A percentile compares a stretch with the other conserved stretches of the same genome.
Conservation (phyloP, 495 filamentous ascomycete species). For the Penicillium manginii region DNA sequence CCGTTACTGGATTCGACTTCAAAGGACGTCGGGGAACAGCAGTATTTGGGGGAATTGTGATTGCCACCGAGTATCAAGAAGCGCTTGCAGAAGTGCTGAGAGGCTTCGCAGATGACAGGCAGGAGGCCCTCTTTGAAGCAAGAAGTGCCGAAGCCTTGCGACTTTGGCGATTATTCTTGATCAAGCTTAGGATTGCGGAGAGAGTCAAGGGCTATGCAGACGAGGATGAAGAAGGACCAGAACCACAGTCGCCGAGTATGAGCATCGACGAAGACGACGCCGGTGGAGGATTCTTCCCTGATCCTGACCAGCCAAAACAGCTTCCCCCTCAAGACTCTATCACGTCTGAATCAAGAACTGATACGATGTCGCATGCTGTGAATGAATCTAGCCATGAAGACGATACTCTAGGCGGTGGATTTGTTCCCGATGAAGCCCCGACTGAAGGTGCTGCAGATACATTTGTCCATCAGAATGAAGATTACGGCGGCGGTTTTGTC, state of each 20-base stretch:
- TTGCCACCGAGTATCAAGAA: constrained; percentile 70
- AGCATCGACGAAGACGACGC: constrained; percentile 32
- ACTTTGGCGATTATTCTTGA: constrained; percentile 77
- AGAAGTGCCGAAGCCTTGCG: constrained; percentile 61
- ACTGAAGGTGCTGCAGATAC: neutral
- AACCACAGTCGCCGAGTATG: constrained; percentile 23
- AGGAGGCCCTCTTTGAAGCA: constrained; percentile 58
- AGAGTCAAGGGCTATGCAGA: constrained; percentile 67
- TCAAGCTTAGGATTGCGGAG: constrained; percentile 76
- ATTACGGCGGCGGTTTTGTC: neutral
- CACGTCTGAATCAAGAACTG: neutral
- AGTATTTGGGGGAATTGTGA: constrained; percentile 72
- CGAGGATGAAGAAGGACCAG: constrained; percentile 49
- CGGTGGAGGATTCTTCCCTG: constrained; percentile 50
- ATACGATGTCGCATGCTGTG: neutral
- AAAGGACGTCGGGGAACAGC: constrained; percentile 81
- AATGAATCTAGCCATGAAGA: neutral
- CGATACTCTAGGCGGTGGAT: constrained; percentile 16
- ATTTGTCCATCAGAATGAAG: neutral
- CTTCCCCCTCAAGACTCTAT: constrained; percentile 13
- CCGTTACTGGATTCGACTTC: constrained; percentile 89
- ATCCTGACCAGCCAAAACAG: constrained; percentile 40
- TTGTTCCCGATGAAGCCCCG: constrained; percentile 26
- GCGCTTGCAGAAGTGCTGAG: constrained; percentile 69
- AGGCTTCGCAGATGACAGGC: constrained; percentile 64